These are phyloP conservation scores for Blakeslea trispora DNA, from an alignment of 371 early-diverging fungal species.

Conservation along the genomic window DNA sequence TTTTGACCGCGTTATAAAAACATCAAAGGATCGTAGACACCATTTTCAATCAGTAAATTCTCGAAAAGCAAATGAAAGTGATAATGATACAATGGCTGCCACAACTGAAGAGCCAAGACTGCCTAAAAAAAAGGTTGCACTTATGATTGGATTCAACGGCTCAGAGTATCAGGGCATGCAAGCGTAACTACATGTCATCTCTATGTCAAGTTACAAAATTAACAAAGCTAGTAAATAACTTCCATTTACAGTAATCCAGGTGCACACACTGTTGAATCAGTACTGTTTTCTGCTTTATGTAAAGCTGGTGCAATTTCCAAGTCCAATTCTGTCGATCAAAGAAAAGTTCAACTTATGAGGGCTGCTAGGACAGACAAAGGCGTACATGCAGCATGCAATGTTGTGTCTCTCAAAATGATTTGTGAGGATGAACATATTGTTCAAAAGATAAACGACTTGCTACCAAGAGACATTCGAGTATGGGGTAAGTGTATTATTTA, in stretches of 20 bases:
- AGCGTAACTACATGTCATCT: constrained; percentile 61
- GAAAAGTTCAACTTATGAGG: constrained; percentile 80
- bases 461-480: constrained; percentile 83
- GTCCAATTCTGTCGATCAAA: constrained; percentile 74
- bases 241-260: constrained; percentile 59
- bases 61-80: constrained; percentile 18
- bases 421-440: constrained; percentile 70
- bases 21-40: constrained; percentile 21
- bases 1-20: constrained; percentile 13
- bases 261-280: constrained; percentile 79
- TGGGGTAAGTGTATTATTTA: constrained; percentile 69
- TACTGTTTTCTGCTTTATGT: constrained; percentile 76
- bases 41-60: constrained; percentile 20
- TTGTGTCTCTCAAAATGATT: constrained; percentile 91
- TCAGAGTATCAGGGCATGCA: constrained; percentile 98
- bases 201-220: neutral
- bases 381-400: constrained; percentile 98
- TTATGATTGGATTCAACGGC: constrained; percentile 92
- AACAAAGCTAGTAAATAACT: neutral
- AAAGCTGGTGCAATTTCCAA: constrained; percentile 75
- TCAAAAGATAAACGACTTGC: constrained; percentile 68
- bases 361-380: constrained; percentile 99
- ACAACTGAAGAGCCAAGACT: neutral
- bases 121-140: constrained; percentile 88
- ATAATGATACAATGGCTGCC: neutral